Base-by-base conservation (phyloP, 352 stramenopile genomes). In the Phytophthora podocarpi region DNA sequence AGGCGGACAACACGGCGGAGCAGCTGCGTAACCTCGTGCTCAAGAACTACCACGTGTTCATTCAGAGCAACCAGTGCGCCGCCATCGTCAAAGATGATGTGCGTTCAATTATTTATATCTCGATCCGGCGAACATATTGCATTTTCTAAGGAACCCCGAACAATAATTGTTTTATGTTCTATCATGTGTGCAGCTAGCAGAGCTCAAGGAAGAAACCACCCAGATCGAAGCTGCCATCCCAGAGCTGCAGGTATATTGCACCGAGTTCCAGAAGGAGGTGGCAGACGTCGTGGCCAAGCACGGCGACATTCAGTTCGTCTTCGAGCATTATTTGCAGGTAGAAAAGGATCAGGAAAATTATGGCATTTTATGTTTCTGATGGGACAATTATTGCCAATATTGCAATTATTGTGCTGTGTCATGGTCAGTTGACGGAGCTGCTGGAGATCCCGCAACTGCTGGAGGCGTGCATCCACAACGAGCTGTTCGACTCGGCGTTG, bases 391-490 rank as follows among this genome's bases (percentile, higher is more conserved):
- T 36, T 58, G 32, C 24, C 39, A 63, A 49, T 52, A 49, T 36
- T 58, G 32, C 41, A 32, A 48, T 61, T 47, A 47, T 63, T 51
- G 27, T 65, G 21, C 3, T 40, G 16, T 37, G 30, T 55, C 16
- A 32, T 35, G 13, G 5, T 9, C 51, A 98, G 85, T 68, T 99
- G 28, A 89, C 98, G n/a, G 96, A 99, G 70, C 74, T 99, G 18
- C 77, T 99, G 47, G 96, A 99, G 80, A 93, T 99, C 26, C 97
- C 97, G 7, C 97, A 98, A 64, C 76, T 99, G 27, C 91, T 99
- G 69, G 96, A 99, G 66, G 92, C 94, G 4, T 99, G 97, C 59
- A 96, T 98, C 35, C 82, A 97, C 53, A 98, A 97, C 59, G 96
- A 98, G 60, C 74, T 98, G 8, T 98, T 98, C 47, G 96, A 99